phyloP scores from a whole-genome alignment of 2,329 filamentous ascomycete genomes.

The Claviceps monticola region DNA sequence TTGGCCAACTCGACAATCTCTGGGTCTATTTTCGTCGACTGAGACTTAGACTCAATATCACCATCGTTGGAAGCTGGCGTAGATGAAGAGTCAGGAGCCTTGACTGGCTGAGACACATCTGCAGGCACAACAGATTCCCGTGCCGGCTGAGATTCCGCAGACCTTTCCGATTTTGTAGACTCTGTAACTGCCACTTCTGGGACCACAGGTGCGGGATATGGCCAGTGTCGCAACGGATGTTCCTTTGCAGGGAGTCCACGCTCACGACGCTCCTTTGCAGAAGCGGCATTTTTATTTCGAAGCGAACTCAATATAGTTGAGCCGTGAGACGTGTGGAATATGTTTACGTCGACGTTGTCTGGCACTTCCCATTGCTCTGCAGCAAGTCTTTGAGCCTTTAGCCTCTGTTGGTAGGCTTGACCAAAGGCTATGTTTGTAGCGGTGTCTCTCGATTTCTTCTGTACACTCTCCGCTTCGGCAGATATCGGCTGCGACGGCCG shows the following conservation, averaged over 20 bases:
- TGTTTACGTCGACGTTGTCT: constrained; percentile 28
- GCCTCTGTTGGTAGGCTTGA: constrained; percentile 5
- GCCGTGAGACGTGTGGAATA: constrained; percentile 34
- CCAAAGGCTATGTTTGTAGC: background rate
- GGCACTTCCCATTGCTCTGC: constrained; percentile 22
- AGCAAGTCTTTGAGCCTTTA: constrained; percentile 3
- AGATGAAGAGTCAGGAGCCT: background rate
- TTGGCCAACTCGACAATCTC: constrained; percentile 12
- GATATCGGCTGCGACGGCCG: background rate
- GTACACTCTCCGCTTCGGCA: background rate
- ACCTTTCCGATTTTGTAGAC: background rate
- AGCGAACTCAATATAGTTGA: constrained; percentile 29
- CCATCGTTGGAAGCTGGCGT: background rate
- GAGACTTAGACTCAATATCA: background rate
- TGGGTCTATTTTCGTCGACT: constrained; percentile 2
- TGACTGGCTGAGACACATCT: background rate
- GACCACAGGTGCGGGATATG: constrained; percentile 12
- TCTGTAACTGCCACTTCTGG: background rate
- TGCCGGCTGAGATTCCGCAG: background rate
- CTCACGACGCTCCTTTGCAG: constrained; percentile 2
- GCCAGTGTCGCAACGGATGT: constrained; percentile 24
- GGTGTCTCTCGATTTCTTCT: background rate
- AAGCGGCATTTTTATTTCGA: constrained; percentile 13
- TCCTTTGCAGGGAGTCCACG: constrained; percentile 18
- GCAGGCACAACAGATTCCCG: background rate